Percentiles rank a stretch among this genome's conserved stretches.
Evolutionary conservation across 2,329 filamentous ascomycete species (phyloP).

Genomic region (Fusarium sp.): DNA sequence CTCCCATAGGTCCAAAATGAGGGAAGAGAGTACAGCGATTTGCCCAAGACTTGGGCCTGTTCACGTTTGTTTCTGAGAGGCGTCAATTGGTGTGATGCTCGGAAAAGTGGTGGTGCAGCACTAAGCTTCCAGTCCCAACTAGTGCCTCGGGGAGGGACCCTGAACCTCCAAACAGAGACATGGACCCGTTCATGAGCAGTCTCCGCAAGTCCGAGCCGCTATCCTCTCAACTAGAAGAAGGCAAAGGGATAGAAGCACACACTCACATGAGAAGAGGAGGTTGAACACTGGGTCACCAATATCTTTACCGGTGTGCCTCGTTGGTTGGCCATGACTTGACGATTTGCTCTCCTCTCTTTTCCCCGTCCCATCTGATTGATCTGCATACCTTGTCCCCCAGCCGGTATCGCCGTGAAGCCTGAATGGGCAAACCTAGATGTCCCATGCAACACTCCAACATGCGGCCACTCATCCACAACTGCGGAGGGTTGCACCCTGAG

Average conservation of each 20-base stretch:
- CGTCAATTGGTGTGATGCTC: constrained; percentile 26
- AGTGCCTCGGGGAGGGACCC: constrained; percentile 20
- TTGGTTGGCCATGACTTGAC: not conserved
- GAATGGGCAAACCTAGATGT: not conserved
- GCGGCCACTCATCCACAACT: not conserved
- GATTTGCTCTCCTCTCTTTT: not conserved
- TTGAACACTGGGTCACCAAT: not conserved
- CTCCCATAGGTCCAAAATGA: not conserved
- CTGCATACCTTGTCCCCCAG: constrained; percentile 1
- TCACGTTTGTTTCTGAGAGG: constrained; percentile 28
- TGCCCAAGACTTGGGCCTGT: not conserved
- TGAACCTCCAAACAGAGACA: constrained; percentile 13
- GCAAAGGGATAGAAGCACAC: not conserved
- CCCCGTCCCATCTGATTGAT: not conserved
- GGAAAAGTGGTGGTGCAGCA: not conserved
- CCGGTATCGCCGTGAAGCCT: constrained; percentile 22
- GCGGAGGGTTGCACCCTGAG: constrained; percentile 19
- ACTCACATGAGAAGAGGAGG: not conserved
- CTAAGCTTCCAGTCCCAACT: constrained; percentile 11
- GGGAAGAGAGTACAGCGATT: not conserved
- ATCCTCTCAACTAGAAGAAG: not conserved
- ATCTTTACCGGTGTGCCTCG: not conserved
- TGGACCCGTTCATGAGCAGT: not conserved
- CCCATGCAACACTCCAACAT: not conserved
- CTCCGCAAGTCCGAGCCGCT: constrained; percentile 3